Evolutionary conservation across 257 asterid genomes (phyloP).

Genomic region (Voacanga thouarsii): DNA sequence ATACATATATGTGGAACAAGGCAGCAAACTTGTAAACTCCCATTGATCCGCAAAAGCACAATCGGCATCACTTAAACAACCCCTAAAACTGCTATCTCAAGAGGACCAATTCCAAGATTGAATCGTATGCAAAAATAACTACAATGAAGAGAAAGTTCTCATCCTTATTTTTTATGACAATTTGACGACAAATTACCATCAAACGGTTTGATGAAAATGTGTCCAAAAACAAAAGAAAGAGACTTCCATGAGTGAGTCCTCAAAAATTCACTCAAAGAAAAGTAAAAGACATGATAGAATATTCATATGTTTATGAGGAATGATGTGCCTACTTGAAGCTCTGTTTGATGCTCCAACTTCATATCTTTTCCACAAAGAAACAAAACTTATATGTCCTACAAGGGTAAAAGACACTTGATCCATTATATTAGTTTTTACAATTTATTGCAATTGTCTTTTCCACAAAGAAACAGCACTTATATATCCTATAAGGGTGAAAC

Average conservation of each 20-base stretch:
- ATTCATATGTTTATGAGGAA: neutral
- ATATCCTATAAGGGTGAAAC: neutral
- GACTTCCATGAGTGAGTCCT: neutral
- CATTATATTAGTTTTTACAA: neutral
- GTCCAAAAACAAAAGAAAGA: neutral
- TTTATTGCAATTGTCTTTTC: neutral
- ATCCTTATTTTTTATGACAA: neutral
- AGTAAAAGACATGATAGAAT: neutral
- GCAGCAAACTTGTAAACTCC: neutral
- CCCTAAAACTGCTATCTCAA: neutral
- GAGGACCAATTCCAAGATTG: neutral
- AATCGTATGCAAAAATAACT: neutral
- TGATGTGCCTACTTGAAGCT: neutral
- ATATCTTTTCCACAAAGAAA: neutral
- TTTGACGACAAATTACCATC: neutral
- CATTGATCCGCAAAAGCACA: neutral
- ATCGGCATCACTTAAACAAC: constrained; percentile 1
- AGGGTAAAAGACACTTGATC: neutral
- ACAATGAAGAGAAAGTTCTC: neutral
- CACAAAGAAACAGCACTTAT: neutral
- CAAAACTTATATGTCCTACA: neutral
- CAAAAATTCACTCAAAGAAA: neutral
- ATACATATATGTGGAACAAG: neutral
- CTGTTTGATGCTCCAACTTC: neutral
- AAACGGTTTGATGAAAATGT: neutral